A percentile compares a stretch with the other conserved stretches of the same genome.
These are phyloP conservation scores for Lentinula boryana DNA, from an alignment of 768 basidiomycete genomes.

Conservation along the genomic window DNA sequence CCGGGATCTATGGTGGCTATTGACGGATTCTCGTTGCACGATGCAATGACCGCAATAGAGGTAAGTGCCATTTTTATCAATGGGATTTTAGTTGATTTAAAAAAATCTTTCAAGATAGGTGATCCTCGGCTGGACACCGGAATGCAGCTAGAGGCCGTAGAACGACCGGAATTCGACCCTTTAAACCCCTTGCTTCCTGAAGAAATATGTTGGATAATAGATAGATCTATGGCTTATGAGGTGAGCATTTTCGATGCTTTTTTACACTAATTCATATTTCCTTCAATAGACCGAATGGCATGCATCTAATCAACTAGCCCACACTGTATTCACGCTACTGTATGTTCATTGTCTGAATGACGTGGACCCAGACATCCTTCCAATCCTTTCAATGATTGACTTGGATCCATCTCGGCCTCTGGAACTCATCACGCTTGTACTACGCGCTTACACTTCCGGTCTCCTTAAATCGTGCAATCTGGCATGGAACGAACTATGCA, in stretches of 20 bases:
- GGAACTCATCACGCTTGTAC: conserved; percentile 61
- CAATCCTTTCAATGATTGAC: conserved; percentile 14
- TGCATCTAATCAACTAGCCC: conserved; percentile 74
- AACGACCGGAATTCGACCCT: conserved; percentile 54
- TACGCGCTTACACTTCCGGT: conserved; percentile 62
- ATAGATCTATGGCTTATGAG: conserved; percentile 73
- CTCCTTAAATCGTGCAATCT: conserved; percentile 79
- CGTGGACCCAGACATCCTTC: conserved; percentile 50
- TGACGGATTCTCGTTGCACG: conserved; percentile 67
- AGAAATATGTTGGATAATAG: conserved; percentile 87
- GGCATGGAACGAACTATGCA: conserved; percentile 76
- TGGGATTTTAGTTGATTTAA: conserved; percentile 1
- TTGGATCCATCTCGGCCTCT: conserved; percentile 44
- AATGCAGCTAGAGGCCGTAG: conserved; percentile 36
- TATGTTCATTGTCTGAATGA: conserved; percentile 62
- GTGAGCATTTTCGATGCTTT: conserved; percentile 31
- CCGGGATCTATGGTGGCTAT: conserved; percentile 58
- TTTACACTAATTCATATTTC: conserved; percentile 7
- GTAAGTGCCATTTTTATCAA: conserved; percentile 26
- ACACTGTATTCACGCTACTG: conserved; percentile 77
- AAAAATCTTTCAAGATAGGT: conserved; percentile 54
- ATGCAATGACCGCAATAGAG: conserved; percentile 94
- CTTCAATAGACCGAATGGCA: conserved; percentile 79
- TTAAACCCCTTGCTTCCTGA: conserved; percentile 58
- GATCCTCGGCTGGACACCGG: conserved; percentile 90